phyloP scores from a whole-genome alignment of 768 basidiomycete genomes.

The Phylloporus sp. region DNA sequence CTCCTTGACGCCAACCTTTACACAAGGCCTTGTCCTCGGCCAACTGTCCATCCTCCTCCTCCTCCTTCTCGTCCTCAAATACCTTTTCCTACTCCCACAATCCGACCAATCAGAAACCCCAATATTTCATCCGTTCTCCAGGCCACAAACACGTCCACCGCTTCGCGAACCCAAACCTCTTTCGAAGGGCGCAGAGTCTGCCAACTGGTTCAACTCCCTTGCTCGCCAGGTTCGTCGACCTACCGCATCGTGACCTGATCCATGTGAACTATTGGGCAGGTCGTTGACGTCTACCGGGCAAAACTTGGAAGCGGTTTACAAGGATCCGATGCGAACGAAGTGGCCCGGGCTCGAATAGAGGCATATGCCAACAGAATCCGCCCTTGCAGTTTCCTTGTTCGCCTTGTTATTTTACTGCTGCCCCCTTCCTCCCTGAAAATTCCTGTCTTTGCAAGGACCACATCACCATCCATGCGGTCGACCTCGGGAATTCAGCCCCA shows the following conservation, averaged over 20 bases:
- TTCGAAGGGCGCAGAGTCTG: constrained; percentile 52
- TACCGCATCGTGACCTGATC: neutral
- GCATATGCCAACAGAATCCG: constrained; percentile 74
- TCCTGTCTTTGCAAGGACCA: constrained; percentile 55
- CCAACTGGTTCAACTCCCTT: constrained; percentile 89
- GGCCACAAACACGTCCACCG: constrained; percentile 37
- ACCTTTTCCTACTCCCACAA: constrained; percentile 87
- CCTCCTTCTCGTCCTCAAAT: constrained; percentile 79
- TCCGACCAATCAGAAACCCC: constrained; percentile 50
- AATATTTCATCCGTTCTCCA: constrained; percentile 56
- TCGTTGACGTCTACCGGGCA: constrained; percentile 68
- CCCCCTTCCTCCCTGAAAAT: neutral
- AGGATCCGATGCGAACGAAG: constrained; percentile 76
- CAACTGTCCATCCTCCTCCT: constrained; percentile 84
- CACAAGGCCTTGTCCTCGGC: constrained; percentile 89
- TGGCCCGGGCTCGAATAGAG: constrained; percentile 75
- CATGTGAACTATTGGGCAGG: constrained; percentile 34
- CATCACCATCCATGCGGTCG: constrained; percentile 79
- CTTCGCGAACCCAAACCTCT: constrained; percentile 3
- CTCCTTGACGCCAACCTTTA: constrained; percentile 84
- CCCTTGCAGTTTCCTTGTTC: constrained; percentile 63
- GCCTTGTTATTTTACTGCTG: constrained; percentile 21
- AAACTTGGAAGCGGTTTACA: constrained; percentile 67
- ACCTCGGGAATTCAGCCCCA: constrained; percentile 80
- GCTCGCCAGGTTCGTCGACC: constrained; percentile 62